Conservation (phyloP, 2,329 filamentous ascomycete species). For the Reticulascus tulasneorum region DNA sequence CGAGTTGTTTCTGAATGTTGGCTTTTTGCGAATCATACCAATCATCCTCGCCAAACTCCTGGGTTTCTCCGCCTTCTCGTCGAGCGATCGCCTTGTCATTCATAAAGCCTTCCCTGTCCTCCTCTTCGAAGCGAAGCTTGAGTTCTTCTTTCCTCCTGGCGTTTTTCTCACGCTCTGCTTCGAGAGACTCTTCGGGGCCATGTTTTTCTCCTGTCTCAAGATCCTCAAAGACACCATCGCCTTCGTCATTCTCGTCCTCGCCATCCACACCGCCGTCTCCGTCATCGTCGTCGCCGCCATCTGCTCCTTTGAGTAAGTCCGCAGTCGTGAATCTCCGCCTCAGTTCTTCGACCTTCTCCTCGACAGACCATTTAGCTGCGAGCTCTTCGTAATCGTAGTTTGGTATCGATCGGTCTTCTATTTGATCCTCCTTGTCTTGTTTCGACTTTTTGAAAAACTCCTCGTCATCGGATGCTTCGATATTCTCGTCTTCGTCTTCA, state of each 20-base stretch:
- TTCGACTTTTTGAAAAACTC: conserved; percentile 64
- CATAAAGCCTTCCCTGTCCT: conserved; percentile 92
- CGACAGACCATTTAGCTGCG: conserved; percentile 78
- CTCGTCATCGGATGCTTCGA: conserved; percentile 53
- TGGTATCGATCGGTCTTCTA: conserved; percentile 79
- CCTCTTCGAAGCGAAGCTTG: conserved; percentile 90
- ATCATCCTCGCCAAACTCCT: conserved; percentile 93
- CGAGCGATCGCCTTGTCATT: conserved; percentile 81
- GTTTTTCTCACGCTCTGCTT: conserved; percentile 86
- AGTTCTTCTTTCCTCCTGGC: conserved; percentile 91
- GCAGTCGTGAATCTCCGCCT: conserved; percentile 72
- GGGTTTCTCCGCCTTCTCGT: conserved; percentile 61
- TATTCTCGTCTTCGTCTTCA: conserved; percentile 54
- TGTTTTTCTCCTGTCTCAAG: conserved; percentile 71
- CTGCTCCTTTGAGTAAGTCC: conserved; percentile 38
- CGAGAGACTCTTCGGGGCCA: conserved; percentile 52
- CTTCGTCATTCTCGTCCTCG: conserved; percentile 46
- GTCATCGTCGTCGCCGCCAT: conserved; percentile 48
- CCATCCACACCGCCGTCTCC: conserved; percentile 46
- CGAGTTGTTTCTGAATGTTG: conserved; percentile 87
- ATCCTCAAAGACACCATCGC: conserved; percentile 58
- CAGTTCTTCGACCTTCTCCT: conserved; percentile 72
- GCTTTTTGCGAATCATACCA: conserved; percentile 99
- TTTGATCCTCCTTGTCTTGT: conserved; percentile 62
- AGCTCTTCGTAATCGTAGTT: conserved; percentile 75